A percentile compares a stretch with the other conserved stretches of the same genome.
These are phyloP conservation scores for Reticulascus tulasneorum DNA, from an alignment of 2,329 filamentous ascomycete species.

Conservation along the genomic window DNA sequence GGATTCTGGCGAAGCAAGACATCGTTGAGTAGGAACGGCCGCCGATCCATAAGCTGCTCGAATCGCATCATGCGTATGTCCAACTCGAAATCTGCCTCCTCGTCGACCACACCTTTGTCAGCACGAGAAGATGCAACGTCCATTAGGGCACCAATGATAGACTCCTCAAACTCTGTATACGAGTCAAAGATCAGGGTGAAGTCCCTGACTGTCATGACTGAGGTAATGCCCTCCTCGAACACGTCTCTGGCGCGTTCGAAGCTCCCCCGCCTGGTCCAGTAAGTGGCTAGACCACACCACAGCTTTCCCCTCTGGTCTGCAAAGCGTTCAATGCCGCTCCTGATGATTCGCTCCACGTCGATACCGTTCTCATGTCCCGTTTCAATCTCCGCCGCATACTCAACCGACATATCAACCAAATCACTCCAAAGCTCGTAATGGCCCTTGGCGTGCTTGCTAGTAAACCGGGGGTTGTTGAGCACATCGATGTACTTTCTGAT, in stretches of 20 bases:
- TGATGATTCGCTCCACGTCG: conserved; percentile 86
- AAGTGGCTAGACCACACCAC: conserved; percentile 91
- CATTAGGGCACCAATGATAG: conserved; percentile 87
- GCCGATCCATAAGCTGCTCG: conserved; percentile 94
- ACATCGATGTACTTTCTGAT: conserved; percentile 88
- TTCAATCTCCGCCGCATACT: conserved; percentile 81
- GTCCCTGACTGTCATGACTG: conserved; percentile 97
- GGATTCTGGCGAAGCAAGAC: conserved; percentile 93
- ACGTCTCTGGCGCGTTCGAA: conserved; percentile 91
- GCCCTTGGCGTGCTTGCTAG: conserved; percentile 89
- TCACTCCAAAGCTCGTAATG: conserved; percentile 97
- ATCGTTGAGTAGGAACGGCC: conserved; percentile 94
- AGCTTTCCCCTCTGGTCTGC: conserved; percentile 91
- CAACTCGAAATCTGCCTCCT: conserved; percentile 86
- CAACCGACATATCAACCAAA: conserved; percentile 91
- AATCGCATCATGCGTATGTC: conserved; percentile 98
- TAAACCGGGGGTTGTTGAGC: conserved; percentile 84
- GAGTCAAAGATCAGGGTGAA: conserved; percentile 96
- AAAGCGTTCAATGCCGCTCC: conserved; percentile 86
- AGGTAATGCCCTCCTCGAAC: conserved; percentile 94
- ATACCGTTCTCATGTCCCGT: conserved; percentile 78
- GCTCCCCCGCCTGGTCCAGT: conserved; percentile 90
- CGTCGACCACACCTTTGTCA: conserved; percentile 72
- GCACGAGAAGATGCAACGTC: conserved; percentile 76
- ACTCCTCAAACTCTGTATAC: conserved; percentile 95